Evolutionary conservation across 352 stramenopile genomes (phyloP), one percentile per base, ranked within the genome.

Genomic region (Phytopythium chamaehyphon): DNA sequence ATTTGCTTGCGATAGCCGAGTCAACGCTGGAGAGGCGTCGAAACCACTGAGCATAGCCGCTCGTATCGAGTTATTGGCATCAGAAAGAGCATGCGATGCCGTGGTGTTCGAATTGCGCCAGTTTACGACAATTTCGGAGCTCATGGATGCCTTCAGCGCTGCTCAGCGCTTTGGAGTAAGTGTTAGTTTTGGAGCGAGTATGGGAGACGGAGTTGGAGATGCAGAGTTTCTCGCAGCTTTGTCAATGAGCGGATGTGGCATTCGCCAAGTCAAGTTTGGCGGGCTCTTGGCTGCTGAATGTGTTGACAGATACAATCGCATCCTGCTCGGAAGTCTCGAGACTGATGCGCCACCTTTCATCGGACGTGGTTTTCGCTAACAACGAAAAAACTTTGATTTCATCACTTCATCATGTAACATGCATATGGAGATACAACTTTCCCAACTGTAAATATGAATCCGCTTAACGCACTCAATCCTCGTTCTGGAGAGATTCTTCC

Each of bases 221-320:
- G 53, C 69, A 1, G 62, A 59, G 8, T 67, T 92, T 47, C 54
- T 87, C 0, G 59, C 59, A 1, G 72, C 75, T 3, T 43, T 92
- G 0, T 72, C 78, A 0, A 57, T 88, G 19, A 78, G 76, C 2
- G 23, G 71, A 11, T 76, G 77, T 6, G 39, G 38, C 18, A 47
- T 87, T 14, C 69, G 73, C 2, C 77, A 92, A 47, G 69, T 92
- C 57, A 87, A 88, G 54, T 88, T 92, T 33, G 81, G 81, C 3
- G 81, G 81, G 1, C 54, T 89, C 6, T 28, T 64, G 1, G 51
- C 66, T 6, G 59, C 61, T 1, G 76, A 83, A 2, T 67, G 62
- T 37, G 51, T 83, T 7, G 68, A 74, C 18, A 55, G 71, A 33
- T 90, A 92, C 62, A 86, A 85, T 28, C 64, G 79, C 28, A 39